These are phyloP conservation scores for Coprinopsis strossmayeri DNA, from an alignment of 768 basidiomycete species.

Conservation along the genomic window DNA sequence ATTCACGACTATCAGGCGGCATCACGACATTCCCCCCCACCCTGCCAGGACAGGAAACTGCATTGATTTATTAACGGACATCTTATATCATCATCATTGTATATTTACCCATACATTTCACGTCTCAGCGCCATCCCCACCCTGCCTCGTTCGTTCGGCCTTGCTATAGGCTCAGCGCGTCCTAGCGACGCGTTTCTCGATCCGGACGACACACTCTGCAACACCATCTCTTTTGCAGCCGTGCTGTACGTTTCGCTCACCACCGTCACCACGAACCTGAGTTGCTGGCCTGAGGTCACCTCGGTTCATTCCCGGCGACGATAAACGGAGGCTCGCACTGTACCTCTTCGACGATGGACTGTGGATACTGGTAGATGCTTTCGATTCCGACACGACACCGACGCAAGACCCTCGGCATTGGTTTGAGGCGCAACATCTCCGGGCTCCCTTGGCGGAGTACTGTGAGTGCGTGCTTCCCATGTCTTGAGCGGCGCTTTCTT, in stretches of 20 bases:
- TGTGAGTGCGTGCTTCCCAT: slow-evolving; percentile 49
- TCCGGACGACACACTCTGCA: slow-evolving; percentile 20
- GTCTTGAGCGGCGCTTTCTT: slow-evolving; percentile 47
- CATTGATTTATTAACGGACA: slow-evolving; percentile 50
- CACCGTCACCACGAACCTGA: slow-evolving; percentile 17
- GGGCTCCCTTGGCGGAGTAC: slow-evolving; percentile 35
- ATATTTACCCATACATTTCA: slow-evolving; percentile 30
- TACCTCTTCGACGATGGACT: slow-evolving; percentile 11
- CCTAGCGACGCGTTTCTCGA: slow-evolving; percentile 28
- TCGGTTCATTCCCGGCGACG: slow-evolving; percentile 13
- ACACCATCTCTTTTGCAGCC: slow-evolving; percentile 41
- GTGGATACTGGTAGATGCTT: slow-evolving; percentile 45
- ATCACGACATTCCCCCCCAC: slow-evolving; percentile 39
- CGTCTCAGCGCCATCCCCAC: slow-evolving; percentile 27
- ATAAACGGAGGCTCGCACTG: slow-evolving; percentile 9
- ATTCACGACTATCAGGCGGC: slow-evolving; percentile 23
- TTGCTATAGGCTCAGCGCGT: slow-evolving; percentile 8
- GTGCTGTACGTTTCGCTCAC: slow-evolving; percentile 40
- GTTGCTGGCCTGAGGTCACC: slow-evolving; percentile 37
- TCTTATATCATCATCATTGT: slow-evolving; percentile 28
- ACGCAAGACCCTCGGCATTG: slow-evolving; percentile 60
- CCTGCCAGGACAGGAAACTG: slow-evolving; percentile 54
- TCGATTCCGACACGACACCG: slow-evolving; percentile 45
- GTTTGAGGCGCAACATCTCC: slow-evolving; percentile 51
- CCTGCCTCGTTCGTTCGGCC: slow-evolving; percentile 19